phyloP scores from a whole-genome alignment of 2,329 filamentous ascomycete species.

The Colletotrichum tabaci region DNA sequence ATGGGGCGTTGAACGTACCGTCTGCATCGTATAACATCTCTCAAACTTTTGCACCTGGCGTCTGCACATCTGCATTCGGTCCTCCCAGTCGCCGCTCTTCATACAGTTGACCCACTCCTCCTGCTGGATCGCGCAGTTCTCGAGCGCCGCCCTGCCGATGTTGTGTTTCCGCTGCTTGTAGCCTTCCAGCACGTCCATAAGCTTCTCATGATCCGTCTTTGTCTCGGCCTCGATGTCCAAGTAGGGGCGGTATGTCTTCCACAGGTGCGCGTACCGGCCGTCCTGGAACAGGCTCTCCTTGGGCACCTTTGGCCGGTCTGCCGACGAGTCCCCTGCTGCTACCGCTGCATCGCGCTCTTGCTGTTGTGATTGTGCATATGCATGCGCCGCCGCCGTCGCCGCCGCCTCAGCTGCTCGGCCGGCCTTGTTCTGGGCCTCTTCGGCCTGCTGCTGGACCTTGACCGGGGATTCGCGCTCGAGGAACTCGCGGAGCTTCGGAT shows the following conservation, averaged over 20 bases:
- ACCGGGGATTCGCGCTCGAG: conserved; percentile 86
- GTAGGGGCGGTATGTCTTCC: conserved; percentile 90
- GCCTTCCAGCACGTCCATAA: conserved; percentile 83
- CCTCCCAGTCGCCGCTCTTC: conserved; percentile 76
- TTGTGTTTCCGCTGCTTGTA: conserved; percentile 86
- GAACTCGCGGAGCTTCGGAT: conserved; percentile 87
- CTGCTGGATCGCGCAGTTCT: conserved; percentile 94
- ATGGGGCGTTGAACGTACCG: conserved; percentile 60
- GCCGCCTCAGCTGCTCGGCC: conserved; percentile 44
- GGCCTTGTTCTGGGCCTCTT: conserved; percentile 31
- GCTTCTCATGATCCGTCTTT: conserved; percentile 84
- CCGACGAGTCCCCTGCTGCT: conserved; percentile 24
- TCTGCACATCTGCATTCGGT: conserved; percentile 84
- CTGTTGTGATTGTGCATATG: conserved; percentile 27
- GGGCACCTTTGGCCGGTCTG: conserved; percentile 56
- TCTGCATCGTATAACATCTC: conserved; percentile 91
- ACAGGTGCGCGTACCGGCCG: conserved; percentile 84
- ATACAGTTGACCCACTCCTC: conserved; percentile 88
- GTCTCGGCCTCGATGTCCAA: conserved; percentile 76
- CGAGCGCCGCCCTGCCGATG: conserved; percentile 86
- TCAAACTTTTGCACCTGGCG: conserved; percentile 84
- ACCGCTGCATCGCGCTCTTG: conserved; percentile 1
- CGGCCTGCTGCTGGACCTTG: conserved; percentile 66
- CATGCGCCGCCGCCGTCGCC: conserved; percentile 32
- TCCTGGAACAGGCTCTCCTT: conserved; percentile 69